Percentiles rank a stretch among this genome's conserved stretches.
These are phyloP conservation scores for Miamiensis avidus DNA, from an alignment of 169 alveolate genomes.

Conservation along the genomic window DNA sequence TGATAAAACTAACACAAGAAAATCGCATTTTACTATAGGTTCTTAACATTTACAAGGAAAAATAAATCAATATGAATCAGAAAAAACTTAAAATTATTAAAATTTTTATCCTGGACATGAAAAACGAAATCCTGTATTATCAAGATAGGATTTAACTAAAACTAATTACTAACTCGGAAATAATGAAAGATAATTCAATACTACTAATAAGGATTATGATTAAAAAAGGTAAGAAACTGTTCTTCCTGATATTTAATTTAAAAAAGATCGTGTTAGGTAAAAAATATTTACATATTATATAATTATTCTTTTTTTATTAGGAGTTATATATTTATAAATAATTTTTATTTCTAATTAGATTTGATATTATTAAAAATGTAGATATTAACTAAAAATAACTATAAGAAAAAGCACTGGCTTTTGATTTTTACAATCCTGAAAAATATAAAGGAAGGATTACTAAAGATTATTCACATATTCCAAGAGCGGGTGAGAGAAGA, in stretches of 20 bases:
- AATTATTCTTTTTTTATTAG: too few relatives aligned
- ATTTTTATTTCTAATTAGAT: too few relatives aligned
- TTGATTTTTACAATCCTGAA: not conserved
- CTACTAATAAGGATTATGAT: not conserved
- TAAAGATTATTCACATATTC: not conserved
- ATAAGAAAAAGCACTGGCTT: not conserved
- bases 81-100: not conserved
- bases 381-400: not conserved
- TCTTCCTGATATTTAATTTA: not conserved
- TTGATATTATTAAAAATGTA: not conserved
- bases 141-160: not conserved
- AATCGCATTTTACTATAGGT: not conserved
- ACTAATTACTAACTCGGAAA: not conserved
- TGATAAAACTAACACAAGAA: not conserved
- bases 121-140: not conserved
- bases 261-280: not conserved
- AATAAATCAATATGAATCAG: not conserved
- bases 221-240: not conserved
- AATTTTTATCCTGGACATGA: not conserved
- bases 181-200: too few relatives aligned
- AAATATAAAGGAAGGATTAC: not conserved
- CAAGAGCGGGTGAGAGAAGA: not conserved
- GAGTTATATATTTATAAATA: too few relatives aligned
- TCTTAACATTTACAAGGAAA: not conserved
- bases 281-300: too few relatives aligned